Evolutionary conservation across 495 filamentous ascomycete species (phyloP), one percentile per base, ranked within the genome.

Genomic region (Halenospora varia): DNA sequence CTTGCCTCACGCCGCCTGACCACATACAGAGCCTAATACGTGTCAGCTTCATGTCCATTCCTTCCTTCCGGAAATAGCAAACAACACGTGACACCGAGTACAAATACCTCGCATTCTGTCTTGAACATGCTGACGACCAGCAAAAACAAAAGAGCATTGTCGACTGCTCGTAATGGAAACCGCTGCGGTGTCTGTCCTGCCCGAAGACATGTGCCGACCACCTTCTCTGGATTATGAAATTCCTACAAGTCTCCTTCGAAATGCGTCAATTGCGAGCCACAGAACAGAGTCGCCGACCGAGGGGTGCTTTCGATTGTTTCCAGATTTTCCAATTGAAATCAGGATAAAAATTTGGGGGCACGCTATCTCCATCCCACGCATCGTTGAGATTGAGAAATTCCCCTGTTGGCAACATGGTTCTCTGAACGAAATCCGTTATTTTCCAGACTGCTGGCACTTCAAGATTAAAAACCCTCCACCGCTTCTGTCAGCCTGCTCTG

Each of bases 331-430:
- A 10, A 13, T 29, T 17, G 49, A 52, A n/a, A 29, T 52, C 15
- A n/a, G 25, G 6, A 2, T 52, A 10, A 9, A 19, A 10, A 52
- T 52, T 10, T 52, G 49, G 49, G 23, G 19, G 2, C 49, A 52
- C 24, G 49, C 26, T 2, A 29, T 52, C 2, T 52, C 49, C 29
- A 29, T 52, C 19, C 49, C 49, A 2, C 23, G 25, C 11, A 52
- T 52, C n/a, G 25, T 52, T 2, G 49, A 52, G 25, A 29, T 52
- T 15, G 49, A 52, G 10, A 46, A 46, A 20, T 9, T 46, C 19
- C 42, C 42, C 8, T 17, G 42, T 20, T 46, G 42, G 42, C 15
- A 17, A n/a, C 15, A 46, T 17, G 42, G 17, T 6, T 17, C 42
- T 4, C 4, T 8, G 42, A 20, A 46, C 42, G 42, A 46, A 46